Evolutionary conservation across 148 eudicot species (phyloP), one percentile per base, ranked within the genome.

Genomic region (Pouteria glomerata): DNA sequence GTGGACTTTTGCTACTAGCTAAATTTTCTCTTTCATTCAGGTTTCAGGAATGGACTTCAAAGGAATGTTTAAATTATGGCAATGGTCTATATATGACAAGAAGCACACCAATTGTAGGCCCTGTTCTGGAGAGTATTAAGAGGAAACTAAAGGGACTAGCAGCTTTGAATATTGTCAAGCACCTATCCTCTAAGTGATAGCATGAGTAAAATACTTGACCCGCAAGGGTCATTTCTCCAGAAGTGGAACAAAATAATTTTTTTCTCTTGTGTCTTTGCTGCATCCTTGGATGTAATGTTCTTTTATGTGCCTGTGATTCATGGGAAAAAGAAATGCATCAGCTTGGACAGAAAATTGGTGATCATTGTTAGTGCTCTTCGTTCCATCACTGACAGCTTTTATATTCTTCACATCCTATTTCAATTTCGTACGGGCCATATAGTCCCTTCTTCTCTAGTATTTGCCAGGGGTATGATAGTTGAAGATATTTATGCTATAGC

Each of bases 201-300:
- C 33, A 78, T 51, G 62, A 66, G 35, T 47, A 71, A 16, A 63
- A 63, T 87, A 52, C 86, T 89, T 44, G 85, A 89, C 41, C 94
- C 94, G 3, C 91, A 87, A 34, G 91, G 91, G 55, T 42, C 69
- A 14, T 85, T 89, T 74, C 75, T 89, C 12, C 89, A 87, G 70
- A 85, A 75, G 74, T 89, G 94, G 94, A 87, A 89, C 68, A 83
- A 83, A 71, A 84, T 86, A 60, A 86, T 89, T 63, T 79, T 89
- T 57, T 15, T 81, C 31, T 64, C 85, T 10, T 85, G 94, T 76
- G 68, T 89, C 50, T 55, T 89, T 69, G 89, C 94, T 7, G 74
- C 83, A 79, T 84, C 94, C 11, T 72, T 85, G 66, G 94, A 89
- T 73, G 91, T 91, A 5, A 73, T 89, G 63, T 89, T 89, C 78